Evolutionary conservation across 345 rosid species (phyloP), one percentile per base, ranked within the genome.

Genomic region (Brassica napus): DNA sequence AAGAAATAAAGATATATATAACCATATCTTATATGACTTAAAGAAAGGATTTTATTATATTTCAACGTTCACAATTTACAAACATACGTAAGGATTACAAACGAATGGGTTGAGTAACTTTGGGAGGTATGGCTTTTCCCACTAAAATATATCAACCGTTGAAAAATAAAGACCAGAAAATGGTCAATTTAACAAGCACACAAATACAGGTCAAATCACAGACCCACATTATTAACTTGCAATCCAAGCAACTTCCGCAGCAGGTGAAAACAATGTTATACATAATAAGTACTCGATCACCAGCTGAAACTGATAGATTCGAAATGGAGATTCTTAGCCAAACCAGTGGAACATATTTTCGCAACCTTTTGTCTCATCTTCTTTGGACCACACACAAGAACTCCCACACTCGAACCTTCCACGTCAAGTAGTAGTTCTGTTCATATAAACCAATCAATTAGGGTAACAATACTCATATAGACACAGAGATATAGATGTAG

Each of bases 361-460:
- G 95, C 98, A 44, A 82, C 91, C n/a, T 89, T 83, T 47, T 89
- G 91, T 67, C 89, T 90, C 94, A 90, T 82, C 84, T 82, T 85
- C 87, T 71, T 87, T 0, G 97, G 97, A 11, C 97, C 98, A 61
- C 92, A 84, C 31, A 82, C 97, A 64, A 91, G 80, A 62, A 91
- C 94, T 64, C 97, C 97, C 9, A 86, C 87, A 54, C 91, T 90
- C 8, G 85, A 77, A 72, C 84, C 94, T 72, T 84, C 80, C 77
- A 86, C 80, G 6, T 84, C 90, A 18, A 81, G 64, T 52, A 90
- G 73, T 37, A 91, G 68, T 69, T 77, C 97, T 94, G 86, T 77
- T 79, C 70, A 30, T 26, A 62, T 26, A 61, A 39, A 72, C 1
- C 6, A 57, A 37, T 49, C 16, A 8, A 15, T 77, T 63, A 78